phyloP scores from a whole-genome alignment of 371 early-diverging fungal genomes.

The Mortierella sp. region DNA sequence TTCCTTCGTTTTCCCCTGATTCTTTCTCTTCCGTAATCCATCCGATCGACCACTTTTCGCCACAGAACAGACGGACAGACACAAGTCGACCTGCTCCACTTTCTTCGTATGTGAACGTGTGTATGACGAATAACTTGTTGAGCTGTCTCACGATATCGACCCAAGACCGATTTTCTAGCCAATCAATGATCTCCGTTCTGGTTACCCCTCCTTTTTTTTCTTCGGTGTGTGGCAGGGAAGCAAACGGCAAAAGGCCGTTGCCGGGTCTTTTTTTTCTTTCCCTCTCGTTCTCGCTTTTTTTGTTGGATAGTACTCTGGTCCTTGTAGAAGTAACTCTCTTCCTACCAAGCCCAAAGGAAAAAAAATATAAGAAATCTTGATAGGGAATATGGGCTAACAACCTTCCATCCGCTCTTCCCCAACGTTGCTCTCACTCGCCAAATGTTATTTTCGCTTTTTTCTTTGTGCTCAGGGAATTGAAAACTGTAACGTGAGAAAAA shows the following conservation, averaged over 20 bases:
- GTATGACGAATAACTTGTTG: not conserved
- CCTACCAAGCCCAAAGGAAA: not conserved
- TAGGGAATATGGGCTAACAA: not conserved
- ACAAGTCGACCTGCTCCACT: not conserved
- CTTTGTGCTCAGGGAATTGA: not conserved
- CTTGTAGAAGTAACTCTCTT: not conserved
- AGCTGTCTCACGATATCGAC: not conserved
- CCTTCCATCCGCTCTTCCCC: not conserved
- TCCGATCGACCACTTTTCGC: not conserved
- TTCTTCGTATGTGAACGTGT: slow-evolving; percentile 5
- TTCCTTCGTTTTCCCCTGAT: too few relatives aligned
- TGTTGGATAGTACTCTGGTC: not conserved
- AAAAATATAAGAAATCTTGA: not conserved
- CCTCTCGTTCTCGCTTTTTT: too few relatives aligned
- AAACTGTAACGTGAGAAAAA: slow-evolving; percentile 11
- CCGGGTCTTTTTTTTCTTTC: not conserved
- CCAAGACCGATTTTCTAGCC: not conserved
- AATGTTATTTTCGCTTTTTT: not conserved
- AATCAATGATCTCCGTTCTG: not conserved
- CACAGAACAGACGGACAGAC: not conserved
- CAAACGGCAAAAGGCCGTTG: slow-evolving; percentile 10
- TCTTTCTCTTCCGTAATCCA: not conserved
- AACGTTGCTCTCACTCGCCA: not conserved
- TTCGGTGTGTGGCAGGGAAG: not conserved
- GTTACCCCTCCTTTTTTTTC: not conserved